Evolutionary conservation across 306 rosid species (phyloP).

Genomic region (Lathyrus aphaca): DNA sequence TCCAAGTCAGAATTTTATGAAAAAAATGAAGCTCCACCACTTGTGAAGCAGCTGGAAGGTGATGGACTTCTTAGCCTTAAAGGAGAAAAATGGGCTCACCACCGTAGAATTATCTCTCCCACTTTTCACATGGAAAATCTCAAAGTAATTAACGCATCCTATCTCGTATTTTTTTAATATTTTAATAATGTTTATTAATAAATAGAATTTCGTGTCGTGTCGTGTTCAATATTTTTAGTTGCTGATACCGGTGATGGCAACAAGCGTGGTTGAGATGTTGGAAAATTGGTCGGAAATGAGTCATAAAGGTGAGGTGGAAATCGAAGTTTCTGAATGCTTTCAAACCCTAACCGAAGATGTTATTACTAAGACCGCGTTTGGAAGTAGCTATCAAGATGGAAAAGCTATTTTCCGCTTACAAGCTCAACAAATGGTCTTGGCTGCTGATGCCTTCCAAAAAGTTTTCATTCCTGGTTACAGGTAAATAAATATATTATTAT

Average conservation of each 20-base stretch:
- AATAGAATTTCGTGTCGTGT: constrained; percentile 23
- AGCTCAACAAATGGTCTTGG: constrained; percentile 78
- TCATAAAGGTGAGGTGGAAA: constrained; percentile 71
- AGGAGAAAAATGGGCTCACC: constrained; percentile 96
- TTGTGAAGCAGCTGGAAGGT: constrained; percentile 92
- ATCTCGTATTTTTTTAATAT: background rate
- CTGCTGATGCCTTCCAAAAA: constrained; percentile 85
- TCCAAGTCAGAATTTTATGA: constrained; percentile 85
- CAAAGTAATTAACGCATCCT: constrained; percentile 51
- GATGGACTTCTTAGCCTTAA: constrained; percentile 95
- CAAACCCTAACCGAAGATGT: constrained; percentile 80
- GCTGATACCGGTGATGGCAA: constrained; percentile 80
- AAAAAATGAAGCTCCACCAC: constrained; percentile 94
- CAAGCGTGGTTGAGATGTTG: constrained; percentile 76
- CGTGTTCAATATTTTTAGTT: constrained; percentile 44
- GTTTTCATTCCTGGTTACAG: constrained; percentile 95
- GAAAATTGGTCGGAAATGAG: constrained; percentile 67
- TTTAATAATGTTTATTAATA: background rate
- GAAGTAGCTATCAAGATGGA: constrained; percentile 92
- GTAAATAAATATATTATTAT: constrained; percentile 39
- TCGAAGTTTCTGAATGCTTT: constrained; percentile 87
- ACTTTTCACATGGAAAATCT: constrained; percentile 94
- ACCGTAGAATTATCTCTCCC: constrained; percentile 80
- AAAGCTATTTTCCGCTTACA: constrained; percentile 79
- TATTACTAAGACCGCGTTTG: constrained; percentile 76